These are phyloP conservation scores for Drechslerella coelobrocha DNA, from an alignment of 2,329 filamentous ascomycete species.

Conservation along the genomic window DNA sequence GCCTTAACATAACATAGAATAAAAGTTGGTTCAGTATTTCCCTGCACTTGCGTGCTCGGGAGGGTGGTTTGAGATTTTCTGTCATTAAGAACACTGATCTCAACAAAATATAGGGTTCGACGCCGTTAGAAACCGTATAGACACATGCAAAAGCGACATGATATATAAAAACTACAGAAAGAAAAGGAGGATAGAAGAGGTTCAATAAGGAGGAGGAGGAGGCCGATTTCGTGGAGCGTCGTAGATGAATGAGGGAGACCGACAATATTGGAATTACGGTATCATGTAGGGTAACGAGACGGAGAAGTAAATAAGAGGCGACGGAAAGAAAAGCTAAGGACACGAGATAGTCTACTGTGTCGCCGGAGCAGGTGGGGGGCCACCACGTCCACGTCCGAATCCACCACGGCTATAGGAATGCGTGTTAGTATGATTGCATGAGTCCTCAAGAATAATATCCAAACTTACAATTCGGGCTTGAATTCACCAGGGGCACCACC, in stretches of 20 bases:
- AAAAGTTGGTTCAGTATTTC: constrained; percentile 16
- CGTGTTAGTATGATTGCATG: constrained; percentile 54
- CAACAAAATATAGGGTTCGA: constrained; percentile 42
- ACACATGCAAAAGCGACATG: constrained; percentile 50
- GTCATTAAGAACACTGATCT: constrained; percentile 46
- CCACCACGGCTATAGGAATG: constrained; percentile 73
- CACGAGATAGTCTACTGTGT: constrained; percentile 50
- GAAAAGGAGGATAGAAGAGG: constrained; percentile 30
- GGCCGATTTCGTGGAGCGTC: constrained; percentile 18
- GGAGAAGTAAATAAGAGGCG: constrained; percentile 55
- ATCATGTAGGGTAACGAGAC: constrained; percentile 48
- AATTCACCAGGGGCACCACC: constrained; percentile 90
- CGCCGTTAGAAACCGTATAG: constrained; percentile 51
- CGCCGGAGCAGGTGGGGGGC: constrained; percentile 63
- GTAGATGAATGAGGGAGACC: constrained; percentile 25
- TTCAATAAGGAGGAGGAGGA: constrained; percentile 9
- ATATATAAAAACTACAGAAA: constrained; percentile 39
- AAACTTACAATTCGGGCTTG: constrained; percentile 80
- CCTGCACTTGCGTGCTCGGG: constrained; percentile 33
- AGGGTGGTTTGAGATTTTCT: constrained; percentile 39
- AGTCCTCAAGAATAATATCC: neutral
- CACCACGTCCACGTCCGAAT: constrained; percentile 85
- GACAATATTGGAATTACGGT: constrained; percentile 44
- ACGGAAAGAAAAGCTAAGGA: constrained; percentile 26
- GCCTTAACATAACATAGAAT: too few relatives aligned